Conservation (phyloP, 2,329 filamentous ascomycete species). For the Dothistroma pini region DNA sequence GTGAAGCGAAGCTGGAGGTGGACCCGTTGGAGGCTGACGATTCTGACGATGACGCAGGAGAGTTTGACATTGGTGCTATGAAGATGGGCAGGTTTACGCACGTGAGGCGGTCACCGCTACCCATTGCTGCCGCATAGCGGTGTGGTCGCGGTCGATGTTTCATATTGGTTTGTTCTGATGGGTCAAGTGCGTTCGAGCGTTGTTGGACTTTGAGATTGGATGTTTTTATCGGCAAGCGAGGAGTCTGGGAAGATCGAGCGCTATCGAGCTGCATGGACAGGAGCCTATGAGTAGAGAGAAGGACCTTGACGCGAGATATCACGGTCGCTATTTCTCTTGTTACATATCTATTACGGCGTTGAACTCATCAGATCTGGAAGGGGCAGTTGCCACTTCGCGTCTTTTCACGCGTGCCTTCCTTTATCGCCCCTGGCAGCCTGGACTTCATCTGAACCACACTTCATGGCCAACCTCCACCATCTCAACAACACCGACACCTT, state of each 20-base stretch:
- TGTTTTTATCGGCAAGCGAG: conserved; percentile 11
- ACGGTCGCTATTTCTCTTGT: neutral
- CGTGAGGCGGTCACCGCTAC: conserved; percentile 1
- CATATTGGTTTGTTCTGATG: conserved; percentile 4
- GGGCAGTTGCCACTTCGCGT: neutral
- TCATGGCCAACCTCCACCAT: neutral
- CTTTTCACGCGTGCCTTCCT: conserved; percentile 5
- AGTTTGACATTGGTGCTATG: conserved; percentile 19
- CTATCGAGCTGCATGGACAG: conserved; percentile 5
- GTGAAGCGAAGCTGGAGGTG: conserved; percentile 19
- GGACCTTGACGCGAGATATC: neutral
- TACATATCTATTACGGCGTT: neutral
- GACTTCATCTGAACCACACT: neutral
- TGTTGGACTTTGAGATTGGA: conserved; percentile 5
- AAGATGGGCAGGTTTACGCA: conserved; percentile 9
- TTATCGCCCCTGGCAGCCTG: neutral
- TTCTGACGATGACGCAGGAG: conserved; percentile 15
- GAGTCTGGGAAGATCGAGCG: conserved; percentile 12
- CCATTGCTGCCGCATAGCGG: conserved; percentile 16
- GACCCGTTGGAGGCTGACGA: conserved; percentile 22
- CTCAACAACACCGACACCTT: neutral
- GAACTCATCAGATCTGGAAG: neutral
- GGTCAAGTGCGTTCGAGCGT: conserved; percentile 20
- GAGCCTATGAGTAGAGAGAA: neutral
- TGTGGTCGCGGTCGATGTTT: conserved; percentile 18